phyloP scores from a whole-genome alignment of 805 yeast species.

The Candida stauntonica region DNA sequence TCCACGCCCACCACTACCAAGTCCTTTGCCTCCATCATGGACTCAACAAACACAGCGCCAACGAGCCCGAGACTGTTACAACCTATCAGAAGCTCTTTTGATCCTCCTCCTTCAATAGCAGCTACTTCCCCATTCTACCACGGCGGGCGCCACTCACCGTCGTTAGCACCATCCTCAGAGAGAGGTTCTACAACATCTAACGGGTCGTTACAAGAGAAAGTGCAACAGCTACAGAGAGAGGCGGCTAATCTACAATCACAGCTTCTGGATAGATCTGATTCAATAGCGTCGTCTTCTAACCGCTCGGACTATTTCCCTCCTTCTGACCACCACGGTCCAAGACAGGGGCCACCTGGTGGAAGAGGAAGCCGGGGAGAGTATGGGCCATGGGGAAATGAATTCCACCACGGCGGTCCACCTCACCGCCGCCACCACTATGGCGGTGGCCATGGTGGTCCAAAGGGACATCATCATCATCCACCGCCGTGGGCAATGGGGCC shows the following conservation, averaged over 20 bases:
- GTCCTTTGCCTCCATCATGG: not conserved
- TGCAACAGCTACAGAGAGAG: conserved; percentile 21
- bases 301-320: conserved; percentile 6
- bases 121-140: conserved; percentile 17
- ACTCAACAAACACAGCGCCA: not conserved
- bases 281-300: conserved; percentile 1
- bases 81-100: conserved; percentile 4
- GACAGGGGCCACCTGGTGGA: not conserved
- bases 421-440: not conserved
- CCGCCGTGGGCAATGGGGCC: not conserved
- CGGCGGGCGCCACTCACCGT: conserved; percentile 10
- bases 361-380: not conserved
- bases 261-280: conserved; percentile 8
- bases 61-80: conserved; percentile 6
- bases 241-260: conserved; percentile 23
- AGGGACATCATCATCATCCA: not conserved
- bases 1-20: conserved; percentile 1
- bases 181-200: conserved; percentile 4
- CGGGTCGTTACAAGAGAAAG: conserved; percentile 19
- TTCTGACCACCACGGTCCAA: conserved; percentile 1
- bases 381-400: conserved; percentile 1
- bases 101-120: conserved; percentile 7
- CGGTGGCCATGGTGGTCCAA: not conserved
- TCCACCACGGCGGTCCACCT: not conserved
- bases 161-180: conserved; percentile 5